A percentile compares a stretch with the other conserved stretches of the same genome.
Conservation (phyloP, 2,329 filamentous ascomycete genomes). For the Shiraia sp. region DNA sequence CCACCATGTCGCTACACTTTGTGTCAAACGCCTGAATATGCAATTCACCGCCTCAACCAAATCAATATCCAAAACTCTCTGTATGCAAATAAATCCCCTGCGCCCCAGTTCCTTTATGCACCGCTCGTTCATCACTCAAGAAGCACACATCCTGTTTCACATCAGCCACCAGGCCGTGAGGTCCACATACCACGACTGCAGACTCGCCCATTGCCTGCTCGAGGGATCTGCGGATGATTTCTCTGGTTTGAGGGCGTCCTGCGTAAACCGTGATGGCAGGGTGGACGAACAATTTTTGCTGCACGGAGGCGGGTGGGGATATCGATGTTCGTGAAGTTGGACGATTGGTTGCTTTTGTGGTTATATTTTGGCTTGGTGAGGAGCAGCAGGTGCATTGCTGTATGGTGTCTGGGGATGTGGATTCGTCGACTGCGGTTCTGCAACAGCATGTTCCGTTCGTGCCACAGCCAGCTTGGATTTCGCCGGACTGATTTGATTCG, state of each 20-base stretch:
- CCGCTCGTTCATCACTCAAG: constrained; percentile 66
- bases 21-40: too few relatives aligned
- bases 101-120: constrained; percentile 69
- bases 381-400: constrained; percentile 21
- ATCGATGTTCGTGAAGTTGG: constrained; percentile 17
- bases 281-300: constrained; percentile 30
- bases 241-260: constrained; percentile 57
- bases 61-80: constrained; percentile 59
- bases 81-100: constrained; percentile 66
- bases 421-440: constrained; percentile 49
- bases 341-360: constrained; percentile 5
- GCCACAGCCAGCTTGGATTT: constrained; percentile 31
- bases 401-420: constrained; percentile 30
- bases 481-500: constrained; percentile 5
- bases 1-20: too few relatives aligned
- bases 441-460: constrained; percentile 53
- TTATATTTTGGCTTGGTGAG: background rate
- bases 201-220: constrained; percentile 65
- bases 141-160: constrained; percentile 59
- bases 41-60: background rate
- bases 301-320: constrained; percentile 9
- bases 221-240: constrained; percentile 58
- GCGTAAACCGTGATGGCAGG: constrained; percentile 46
- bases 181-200: constrained; percentile 66
- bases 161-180: constrained; percentile 57